phyloP scores from a whole-genome alignment of 495 filamentous ascomycete species.

The Coniosporium apollinis region DNA sequence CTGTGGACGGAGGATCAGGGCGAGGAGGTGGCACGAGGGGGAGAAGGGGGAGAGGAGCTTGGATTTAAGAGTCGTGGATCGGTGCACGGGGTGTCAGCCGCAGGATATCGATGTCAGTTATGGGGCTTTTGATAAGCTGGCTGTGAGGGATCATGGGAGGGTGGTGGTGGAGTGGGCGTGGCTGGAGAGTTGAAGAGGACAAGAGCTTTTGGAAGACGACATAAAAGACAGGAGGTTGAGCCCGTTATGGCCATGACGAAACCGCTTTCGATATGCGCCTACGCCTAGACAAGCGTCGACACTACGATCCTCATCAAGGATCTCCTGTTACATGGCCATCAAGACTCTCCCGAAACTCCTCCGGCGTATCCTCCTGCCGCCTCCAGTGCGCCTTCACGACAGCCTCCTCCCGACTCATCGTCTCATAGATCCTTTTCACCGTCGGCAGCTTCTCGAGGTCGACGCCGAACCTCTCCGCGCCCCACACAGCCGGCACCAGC shows the following conservation, averaged over 20 bases:
- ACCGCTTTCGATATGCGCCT: too few species aligned
- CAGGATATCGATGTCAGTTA: slow-evolving; percentile 52
- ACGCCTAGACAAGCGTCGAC: too few species aligned
- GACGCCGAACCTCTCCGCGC: slow-evolving; percentile 31
- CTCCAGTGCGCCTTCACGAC: slow-evolving; percentile 3
- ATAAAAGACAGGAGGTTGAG: too few species aligned
- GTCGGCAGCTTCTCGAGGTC: slow-evolving; percentile 27
- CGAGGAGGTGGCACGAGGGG: slow-evolving; percentile 30
- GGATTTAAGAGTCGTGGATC: slow-evolving; percentile 57
- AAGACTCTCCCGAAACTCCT: background rate
- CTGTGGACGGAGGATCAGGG: slow-evolving; percentile 46
- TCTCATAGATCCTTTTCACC: slow-evolving; percentile 23
- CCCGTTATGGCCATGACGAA: too few species aligned
- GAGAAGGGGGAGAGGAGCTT: slow-evolving; percentile 27
- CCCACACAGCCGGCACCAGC: slow-evolving; percentile 34
- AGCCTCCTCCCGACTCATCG: slow-evolving; percentile 1
- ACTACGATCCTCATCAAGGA: too few species aligned
- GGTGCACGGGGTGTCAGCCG: slow-evolving; percentile 45
- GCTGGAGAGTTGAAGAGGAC: too few species aligned
- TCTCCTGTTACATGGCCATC: too few species aligned
- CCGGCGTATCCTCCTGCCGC: slow-evolving; percentile 1
- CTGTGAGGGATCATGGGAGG: slow-evolving; percentile 36
- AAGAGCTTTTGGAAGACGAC: too few species aligned
- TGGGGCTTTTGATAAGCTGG: slow-evolving; percentile 42
- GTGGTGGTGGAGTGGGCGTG: slow-evolving; percentile 53